Evolutionary conservation across 1,284 basidiomycete genomes (phyloP).

Genomic region (Papiliotrema laurentii): DNA sequence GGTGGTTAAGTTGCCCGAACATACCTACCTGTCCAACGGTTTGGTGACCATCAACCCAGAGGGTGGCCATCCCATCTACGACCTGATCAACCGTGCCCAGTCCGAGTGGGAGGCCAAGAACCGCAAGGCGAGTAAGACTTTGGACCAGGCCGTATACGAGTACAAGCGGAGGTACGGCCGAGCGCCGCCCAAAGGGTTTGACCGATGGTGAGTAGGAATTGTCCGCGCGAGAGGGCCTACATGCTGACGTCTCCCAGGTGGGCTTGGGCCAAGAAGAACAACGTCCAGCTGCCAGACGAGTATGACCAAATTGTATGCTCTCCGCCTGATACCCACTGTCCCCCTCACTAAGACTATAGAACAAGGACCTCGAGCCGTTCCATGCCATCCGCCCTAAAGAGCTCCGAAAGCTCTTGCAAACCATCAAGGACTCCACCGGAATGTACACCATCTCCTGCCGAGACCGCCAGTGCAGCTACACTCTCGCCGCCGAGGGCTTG

Average conservation of each 20-base stretch:
- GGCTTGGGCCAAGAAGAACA: conserved; percentile 29
- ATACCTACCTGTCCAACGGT: conserved; percentile 34
- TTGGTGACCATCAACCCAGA: conserved; percentile 34
- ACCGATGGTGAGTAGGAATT: conserved; percentile 27
- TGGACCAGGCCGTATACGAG: conserved; percentile 46
- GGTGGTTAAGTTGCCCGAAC: conserved; percentile 5
- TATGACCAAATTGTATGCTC: conserved; percentile 45
- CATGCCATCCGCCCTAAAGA: conserved; percentile 28
- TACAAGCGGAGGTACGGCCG: conserved; percentile 47
- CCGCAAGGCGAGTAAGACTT: conserved; percentile 42
- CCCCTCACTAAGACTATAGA: conserved; percentile 11
- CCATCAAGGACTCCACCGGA: conserved; percentile 24
- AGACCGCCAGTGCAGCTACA: conserved; percentile 1
- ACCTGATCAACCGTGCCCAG: conserved; percentile 42
- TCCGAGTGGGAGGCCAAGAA: conserved; percentile 47
- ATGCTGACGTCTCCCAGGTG: conserved; percentile 27
- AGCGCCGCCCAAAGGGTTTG: conserved; percentile 45
- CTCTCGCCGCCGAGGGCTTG: conserved; percentile 24
- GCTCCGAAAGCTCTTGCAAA: conserved; percentile 16
- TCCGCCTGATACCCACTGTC: not conserved
- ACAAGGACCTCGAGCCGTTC: conserved; percentile 44
- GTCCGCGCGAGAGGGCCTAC: not conserved
- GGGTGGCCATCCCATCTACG: conserved; percentile 46
- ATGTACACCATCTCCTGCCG: conserved; percentile 41
- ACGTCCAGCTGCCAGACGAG: conserved; percentile 43